Evolutionary conservation across 176 grass and related monocot genomes (phyloP).

Genomic region (Sorghum bicolor): DNA sequence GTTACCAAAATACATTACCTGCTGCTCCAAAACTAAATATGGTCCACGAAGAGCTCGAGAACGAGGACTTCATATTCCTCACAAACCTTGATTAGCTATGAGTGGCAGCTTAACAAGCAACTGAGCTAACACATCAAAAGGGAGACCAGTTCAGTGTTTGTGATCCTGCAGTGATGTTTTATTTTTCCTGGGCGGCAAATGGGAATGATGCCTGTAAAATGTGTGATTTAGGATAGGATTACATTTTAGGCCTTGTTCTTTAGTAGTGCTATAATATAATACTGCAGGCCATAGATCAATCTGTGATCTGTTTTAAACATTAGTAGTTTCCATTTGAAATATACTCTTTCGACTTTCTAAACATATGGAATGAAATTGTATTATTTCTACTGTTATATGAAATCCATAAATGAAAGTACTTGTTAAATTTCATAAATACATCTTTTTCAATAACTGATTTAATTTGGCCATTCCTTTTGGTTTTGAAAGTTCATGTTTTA

Average conservation of each 20-base stretch:
- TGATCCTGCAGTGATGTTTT: background rate
- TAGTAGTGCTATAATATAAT: background rate
- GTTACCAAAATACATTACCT: slow-evolving; percentile 1
- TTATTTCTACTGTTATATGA: no score
- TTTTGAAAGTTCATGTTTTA: no score
- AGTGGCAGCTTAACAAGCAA: background rate
- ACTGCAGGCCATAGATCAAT: background rate
- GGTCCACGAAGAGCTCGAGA: slow-evolving; percentile 80
- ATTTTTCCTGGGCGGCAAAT: background rate
- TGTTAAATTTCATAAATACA: no score
- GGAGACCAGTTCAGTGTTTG: background rate
- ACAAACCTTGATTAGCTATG: slow-evolving; percentile 51
- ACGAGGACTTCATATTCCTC: slow-evolving; percentile 75
- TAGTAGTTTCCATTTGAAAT: background rate
- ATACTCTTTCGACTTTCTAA: background rate
- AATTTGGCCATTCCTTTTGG: no score
- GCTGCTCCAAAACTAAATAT: slow-evolving; percentile 48
- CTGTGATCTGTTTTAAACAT: background rate
- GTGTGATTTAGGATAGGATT: background rate
- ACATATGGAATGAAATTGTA: background rate
- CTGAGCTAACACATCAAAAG: background rate
- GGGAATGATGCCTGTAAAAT: background rate
- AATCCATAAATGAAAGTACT: no score
- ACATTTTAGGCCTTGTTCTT: background rate
- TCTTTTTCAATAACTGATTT: no score